These are phyloP conservation scores for Arthroderma uncinatum DNA, from an alignment of 2,329 filamentous ascomycete species.

Conservation along the genomic window DNA sequence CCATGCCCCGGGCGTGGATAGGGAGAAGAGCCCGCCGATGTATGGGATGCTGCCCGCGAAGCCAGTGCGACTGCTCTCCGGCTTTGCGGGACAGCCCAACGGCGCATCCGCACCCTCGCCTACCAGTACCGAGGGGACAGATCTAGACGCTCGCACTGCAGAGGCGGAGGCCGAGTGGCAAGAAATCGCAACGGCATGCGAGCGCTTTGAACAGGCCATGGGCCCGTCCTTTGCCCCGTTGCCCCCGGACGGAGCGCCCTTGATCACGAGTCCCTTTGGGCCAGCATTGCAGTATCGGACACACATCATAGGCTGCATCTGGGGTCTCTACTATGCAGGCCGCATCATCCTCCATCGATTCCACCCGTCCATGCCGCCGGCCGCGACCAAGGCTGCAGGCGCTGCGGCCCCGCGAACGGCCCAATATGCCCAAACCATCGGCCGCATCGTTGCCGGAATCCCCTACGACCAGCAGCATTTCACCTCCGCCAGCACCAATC, in stretches of 20 bases:
- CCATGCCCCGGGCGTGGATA: conserved; percentile 12
- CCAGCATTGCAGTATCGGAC: conserved; percentile 69
- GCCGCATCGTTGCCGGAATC: conserved; percentile 66
- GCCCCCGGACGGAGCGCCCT: conserved; percentile 52
- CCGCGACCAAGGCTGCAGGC: conserved; percentile 75
- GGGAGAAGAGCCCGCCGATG: conserved; percentile 29
- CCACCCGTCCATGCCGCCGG: conserved; percentile 83
- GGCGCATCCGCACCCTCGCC: conserved; percentile 15
- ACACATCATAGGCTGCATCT: conserved; percentile 76
- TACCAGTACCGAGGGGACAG: conserved; percentile 37
- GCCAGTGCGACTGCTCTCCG: conserved; percentile 37
- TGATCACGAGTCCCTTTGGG: conserved; percentile 65
- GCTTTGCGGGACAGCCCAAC: conserved; percentile 33
- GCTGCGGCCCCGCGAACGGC: conserved; percentile 63
- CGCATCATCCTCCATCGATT: conserved; percentile 70
- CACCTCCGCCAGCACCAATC: conserved; percentile 32
- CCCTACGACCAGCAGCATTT: conserved; percentile 34
- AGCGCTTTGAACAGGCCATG: conserved; percentile 45
- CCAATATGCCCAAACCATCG: conserved; percentile 60
- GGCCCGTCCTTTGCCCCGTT: conserved; percentile 68
- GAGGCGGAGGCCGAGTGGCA: conserved; percentile 71
- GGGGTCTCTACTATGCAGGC: conserved; percentile 78
- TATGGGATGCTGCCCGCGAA: conserved; percentile 40
- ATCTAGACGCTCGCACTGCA: conserved; percentile 54
- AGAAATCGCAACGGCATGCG: conserved; percentile 32